Evolutionary conservation across 139 green algal species (phyloP), one percentile per base, ranked within the genome.

Genomic region (Asterochloris erici): DNA sequence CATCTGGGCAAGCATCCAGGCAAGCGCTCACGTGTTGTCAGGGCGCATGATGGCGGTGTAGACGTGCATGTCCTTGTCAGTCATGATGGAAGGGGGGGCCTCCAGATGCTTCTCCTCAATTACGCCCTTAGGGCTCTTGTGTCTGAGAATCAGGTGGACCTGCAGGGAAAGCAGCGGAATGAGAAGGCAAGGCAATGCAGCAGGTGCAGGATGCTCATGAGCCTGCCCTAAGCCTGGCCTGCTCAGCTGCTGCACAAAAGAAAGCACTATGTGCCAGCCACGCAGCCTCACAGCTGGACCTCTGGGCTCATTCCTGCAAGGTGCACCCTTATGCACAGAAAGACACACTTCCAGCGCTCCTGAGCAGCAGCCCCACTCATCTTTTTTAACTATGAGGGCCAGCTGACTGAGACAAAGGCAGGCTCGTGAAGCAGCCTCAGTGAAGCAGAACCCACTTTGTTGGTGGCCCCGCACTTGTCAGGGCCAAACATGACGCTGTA

Each of bases 401-500:
- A 81, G 14, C 14, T 23, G 11, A 19, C 23, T 23, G 26, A 14
- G 14, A 28, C 13, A 23, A 60, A 23, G 23, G 12, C 63, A 15
- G 61, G 14, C 12, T 70, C 10, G 2, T 17, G 0, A 71, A 74
- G 54, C 62, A 62, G 11, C 54, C 47, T 14, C 38, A 54, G 38
- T 12, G 14, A 66, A 69, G 10, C 60, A 24, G 14, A 17, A 26
- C 84, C 12, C 63, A 86, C 89, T 88, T 93, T 93, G 90, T 93
- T 90, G 21, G 90, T 94, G 68, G 77, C 88, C 70, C 97, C 97
- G 87, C 97, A 99, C 88, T 98, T 99, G 88, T 99, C 97, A 11
- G 97, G 96, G 29, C 97, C 97, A 87, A 99, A 99, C 97, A 99
- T 99, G 86, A 99, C 89, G 21, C 90, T 94, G 93, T 99, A 99